Evolutionary conservation across 2,329 filamentous ascomycete genomes (phyloP), one percentile per base, ranked within the genome.

Genomic region (Pezicula neosporulosa): DNA sequence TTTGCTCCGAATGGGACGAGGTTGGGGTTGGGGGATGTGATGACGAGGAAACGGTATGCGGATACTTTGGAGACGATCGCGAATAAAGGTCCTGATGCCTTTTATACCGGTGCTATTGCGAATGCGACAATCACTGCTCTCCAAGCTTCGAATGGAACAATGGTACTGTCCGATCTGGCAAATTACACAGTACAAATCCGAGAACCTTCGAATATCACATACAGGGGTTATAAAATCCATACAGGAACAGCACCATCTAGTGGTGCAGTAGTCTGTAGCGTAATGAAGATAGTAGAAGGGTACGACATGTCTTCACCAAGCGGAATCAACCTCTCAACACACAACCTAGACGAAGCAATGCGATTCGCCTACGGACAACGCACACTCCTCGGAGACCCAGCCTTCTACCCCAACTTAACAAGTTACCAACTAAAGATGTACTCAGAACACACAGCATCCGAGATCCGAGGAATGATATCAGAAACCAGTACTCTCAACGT

Each of bases 1-100:
- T 97, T 97, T 71, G 91, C 90, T 2, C 90, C 90, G 0, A 84
- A 92, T 54, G 93, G 91, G 3, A 86, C 78, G 0, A 74, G 89
- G 3, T 61, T 96, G 0, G 74, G 78, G 16, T 70, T 91, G 3
- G 90, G 89, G 16, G 89, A 96, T 45, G 86, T 70, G 0, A 90
- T 97, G 63, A 92, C 87, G 0, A 78, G 92, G 42, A 87, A 85
- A 63, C 81, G 92, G 51, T 96, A 92, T 64, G 91, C 89, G 59
- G 66, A 89, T 54, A 90, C 91, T 0, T 78, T 97, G 1, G 84
- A 93, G 63, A 80, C 77, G 1, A 90, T 97, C 57, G 90, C 89
- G 1, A 71, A 83, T 4, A 60, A 85, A 33, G 93, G 93, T 0
- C 73, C 85, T 0, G 82, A 89, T 63, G 83, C 79, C 1, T 92